phyloP scores from a whole-genome alignment of 2,329 filamentous ascomycete species.

The Hymenoscyphus albidus region DNA sequence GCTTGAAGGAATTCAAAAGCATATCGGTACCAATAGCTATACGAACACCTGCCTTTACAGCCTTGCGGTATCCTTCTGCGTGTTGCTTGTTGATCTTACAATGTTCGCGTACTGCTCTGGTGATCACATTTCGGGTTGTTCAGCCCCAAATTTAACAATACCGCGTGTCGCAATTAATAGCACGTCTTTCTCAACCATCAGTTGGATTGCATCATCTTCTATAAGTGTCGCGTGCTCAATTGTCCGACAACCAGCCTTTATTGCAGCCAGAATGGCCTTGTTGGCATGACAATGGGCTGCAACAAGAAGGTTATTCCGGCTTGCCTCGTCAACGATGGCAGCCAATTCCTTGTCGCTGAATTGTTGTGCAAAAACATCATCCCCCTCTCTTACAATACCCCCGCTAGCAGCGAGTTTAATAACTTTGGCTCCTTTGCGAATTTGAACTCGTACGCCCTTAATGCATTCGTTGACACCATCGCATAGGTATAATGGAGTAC shows the following conservation, averaged over 20 bases:
- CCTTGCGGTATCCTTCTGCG: constrained; percentile 38
- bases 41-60: constrained; percentile 42
- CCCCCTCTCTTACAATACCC: constrained; percentile 31
- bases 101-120: constrained; percentile 23
- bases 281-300: background rate
- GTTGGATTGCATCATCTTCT: background rate
- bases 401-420: constrained; percentile 46
- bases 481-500: background rate
- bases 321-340: constrained; percentile 43
- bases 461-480: background rate
- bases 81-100: background rate
- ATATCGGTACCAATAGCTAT: constrained; percentile 47
- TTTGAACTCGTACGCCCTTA: constrained; percentile 28
- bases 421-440: constrained; percentile 45
- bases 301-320: constrained; percentile 37
- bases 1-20: constrained; percentile 33
- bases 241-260: background rate
- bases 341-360: constrained; percentile 43
- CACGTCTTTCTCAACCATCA: background rate
- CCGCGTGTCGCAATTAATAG: background rate
- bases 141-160: constrained; percentile 39
- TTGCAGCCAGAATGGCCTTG: background rate
- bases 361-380: constrained; percentile 42
- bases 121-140: constrained; percentile 34
- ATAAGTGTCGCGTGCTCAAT: background rate